Percentiles rank a stretch among this genome's conserved stretches.
These are phyloP conservation scores for Geotrichum candidum DNA, from an alignment of 1,139 yeast genomes.

Conservation along the genomic window DNA sequence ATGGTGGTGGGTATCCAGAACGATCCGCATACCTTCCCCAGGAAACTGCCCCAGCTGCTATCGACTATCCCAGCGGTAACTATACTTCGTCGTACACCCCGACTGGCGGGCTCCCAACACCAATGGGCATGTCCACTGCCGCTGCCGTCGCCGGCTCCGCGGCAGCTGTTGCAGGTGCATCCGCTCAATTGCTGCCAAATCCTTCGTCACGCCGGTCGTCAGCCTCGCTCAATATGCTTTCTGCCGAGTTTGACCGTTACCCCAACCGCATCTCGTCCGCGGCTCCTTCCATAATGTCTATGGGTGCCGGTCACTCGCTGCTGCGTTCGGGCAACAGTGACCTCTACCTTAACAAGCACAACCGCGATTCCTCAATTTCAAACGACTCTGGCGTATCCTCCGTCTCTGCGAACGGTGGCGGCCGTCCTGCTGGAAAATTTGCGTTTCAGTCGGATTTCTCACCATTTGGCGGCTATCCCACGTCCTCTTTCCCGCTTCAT, in stretches of 20 bases:
- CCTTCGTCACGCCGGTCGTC: conserved; percentile 14
- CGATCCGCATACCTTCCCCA: conserved; percentile 14
- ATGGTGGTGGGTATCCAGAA: conserved; percentile 5
- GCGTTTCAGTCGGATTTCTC: conserved; percentile 43
- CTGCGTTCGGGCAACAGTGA: conserved; percentile 23
- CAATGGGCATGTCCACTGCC: conserved; percentile 14
- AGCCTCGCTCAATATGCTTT: conserved; percentile 18
- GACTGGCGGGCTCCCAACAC: neutral
- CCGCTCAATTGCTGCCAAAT: conserved; percentile 4
- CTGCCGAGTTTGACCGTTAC: conserved; percentile 36
- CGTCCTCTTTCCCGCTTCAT: conserved; percentile 74
- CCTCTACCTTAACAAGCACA: conserved; percentile 4
- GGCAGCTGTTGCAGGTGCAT: conserved; percentile 16
- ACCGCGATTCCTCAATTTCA: conserved; percentile 24
- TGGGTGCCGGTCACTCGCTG: conserved; percentile 24
- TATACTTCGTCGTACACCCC: neutral
- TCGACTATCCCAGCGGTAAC: neutral
- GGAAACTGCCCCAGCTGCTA: conserved; percentile 5
- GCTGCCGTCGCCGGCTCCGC: conserved; percentile 17
- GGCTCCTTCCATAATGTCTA: neutral
- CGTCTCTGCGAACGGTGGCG: conserved; percentile 20
- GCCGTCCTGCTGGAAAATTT: conserved; percentile 26
- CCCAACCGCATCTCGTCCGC: conserved; percentile 35
- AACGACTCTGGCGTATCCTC: conserved; percentile 27
- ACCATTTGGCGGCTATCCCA: conserved; percentile 95